Evolutionary conservation across 192 early-diverging fungal species (phyloP).

Genomic region (Gonapodya sp.): DNA sequence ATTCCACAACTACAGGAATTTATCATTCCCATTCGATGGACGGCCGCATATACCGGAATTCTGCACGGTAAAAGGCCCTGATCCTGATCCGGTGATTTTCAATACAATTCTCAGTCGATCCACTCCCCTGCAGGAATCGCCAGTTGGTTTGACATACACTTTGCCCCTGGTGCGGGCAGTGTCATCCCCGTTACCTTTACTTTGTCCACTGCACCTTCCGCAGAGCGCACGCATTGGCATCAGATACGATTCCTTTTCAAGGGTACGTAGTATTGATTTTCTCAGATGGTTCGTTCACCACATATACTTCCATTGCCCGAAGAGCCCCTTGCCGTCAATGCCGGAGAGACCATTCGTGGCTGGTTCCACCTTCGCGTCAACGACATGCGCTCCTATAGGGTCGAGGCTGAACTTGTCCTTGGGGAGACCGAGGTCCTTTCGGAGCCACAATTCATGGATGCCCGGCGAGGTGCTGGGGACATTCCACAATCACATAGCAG

Average conservation of each 20-base stretch:
- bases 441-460: slow-evolving; percentile 30
- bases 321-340: slow-evolving; percentile 92
- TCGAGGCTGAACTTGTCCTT: slow-evolving; percentile 60
- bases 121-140: slow-evolving; percentile 80
- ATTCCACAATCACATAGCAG: slow-evolving; percentile 23
- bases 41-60: slow-evolving; percentile 67
- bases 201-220: slow-evolving; percentile 28
- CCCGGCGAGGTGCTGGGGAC: slow-evolving; percentile 19
- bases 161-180: slow-evolving; percentile 43
- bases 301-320: slow-evolving; percentile 34
- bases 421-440: slow-evolving; percentile 36
- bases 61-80: slow-evolving; percentile 33
- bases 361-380: slow-evolving; percentile 81
- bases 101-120: slow-evolving; percentile 72
- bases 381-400: slow-evolving; percentile 81
- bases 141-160: slow-evolving; percentile 94
- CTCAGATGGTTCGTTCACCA: slow-evolving; percentile 48
- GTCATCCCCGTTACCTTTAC: slow-evolving; percentile 51
- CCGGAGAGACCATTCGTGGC: slow-evolving; percentile 74
- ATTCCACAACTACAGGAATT: slow-evolving; percentile 73
- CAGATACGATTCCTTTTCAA: slow-evolving; percentile 17
- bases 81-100: neutral
- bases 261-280: slow-evolving; percentile 37
- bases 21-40: slow-evolving; percentile 74
- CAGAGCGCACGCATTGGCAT: slow-evolving; percentile 95